Base-by-base conservation (phyloP, 768 basidiomycete species). In the Agaricus sinodeliciosus region DNA sequence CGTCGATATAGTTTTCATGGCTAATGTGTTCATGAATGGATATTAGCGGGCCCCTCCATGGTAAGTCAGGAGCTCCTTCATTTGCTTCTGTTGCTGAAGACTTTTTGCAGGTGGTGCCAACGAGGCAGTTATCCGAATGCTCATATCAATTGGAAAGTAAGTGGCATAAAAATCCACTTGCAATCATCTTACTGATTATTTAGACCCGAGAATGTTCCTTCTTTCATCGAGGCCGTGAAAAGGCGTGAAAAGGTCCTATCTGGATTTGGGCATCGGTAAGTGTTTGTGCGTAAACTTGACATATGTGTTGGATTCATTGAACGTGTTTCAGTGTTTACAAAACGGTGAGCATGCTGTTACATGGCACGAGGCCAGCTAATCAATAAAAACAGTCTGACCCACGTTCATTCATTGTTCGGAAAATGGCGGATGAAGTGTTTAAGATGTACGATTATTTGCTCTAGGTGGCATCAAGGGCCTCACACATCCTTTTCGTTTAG, bases 91-190 rank as follows among this genome's bases (percentile, higher is more conserved):
- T 15, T 45, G 16, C 19, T 45, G 11, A 35, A 44, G 55, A 35
- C 28, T 26, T 41, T 37, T 43, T 26, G 50, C 63, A 78, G 89
- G 90, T 58, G 91, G 92, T 48, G 93, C 92, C 3, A 93, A 93
- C 59, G 92, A 95, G 66, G 91, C 93, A 4, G 93, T 95, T 56
- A 92, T 95, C 62, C 84, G 94, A 12, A 95, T 95, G 94, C 73
- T 95, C 39, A 77, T 91, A 40, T 84, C 88, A 0, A 93, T 95
- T 57, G 92, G 90, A 60, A 82, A 81, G 81, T 88, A 60, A 61
- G 81, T 65, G 34, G 15, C 18, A 5, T 22, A 35, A 8, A 12
- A 31, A 1, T 36, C 4, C 3, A 13, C 13, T 3, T 50, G 41
- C 7, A 37, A 19, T 26, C 46, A 27, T 47, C 37, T 16, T 15